phyloP scores from a whole-genome alignment of 352 stramenopile genomes.

The Phytophthora melonis region DNA sequence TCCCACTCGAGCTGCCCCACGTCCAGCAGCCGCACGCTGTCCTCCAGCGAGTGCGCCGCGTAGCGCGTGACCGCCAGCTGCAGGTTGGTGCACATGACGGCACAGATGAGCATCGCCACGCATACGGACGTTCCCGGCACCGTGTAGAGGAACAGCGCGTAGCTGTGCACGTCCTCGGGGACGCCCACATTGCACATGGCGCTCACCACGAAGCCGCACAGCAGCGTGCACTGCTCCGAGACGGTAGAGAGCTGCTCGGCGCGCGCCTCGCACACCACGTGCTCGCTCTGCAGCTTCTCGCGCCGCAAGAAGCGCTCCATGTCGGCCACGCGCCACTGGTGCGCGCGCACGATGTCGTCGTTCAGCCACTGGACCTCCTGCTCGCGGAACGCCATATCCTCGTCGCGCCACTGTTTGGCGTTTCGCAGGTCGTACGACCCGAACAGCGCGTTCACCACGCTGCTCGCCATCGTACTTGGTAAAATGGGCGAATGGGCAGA shows the following conservation, averaged over 20 bases:
- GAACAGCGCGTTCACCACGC: constrained; percentile 75
- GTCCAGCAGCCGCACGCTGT: constrained; percentile 58
- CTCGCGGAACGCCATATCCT: constrained; percentile 72
- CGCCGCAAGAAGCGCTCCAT: constrained; percentile 70
- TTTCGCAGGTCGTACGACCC: constrained; percentile 82
- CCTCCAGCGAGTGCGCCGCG: constrained; percentile 58
- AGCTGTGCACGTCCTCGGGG: constrained; percentile 35
- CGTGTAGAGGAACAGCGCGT: constrained; percentile 59
- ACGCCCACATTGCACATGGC: constrained; percentile 73
- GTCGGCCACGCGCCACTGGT: constrained; percentile 74
- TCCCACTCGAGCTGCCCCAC: constrained; percentile 55
- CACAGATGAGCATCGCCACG: constrained; percentile 63
- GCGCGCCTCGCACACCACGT: constrained; percentile 67
- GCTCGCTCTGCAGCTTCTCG: constrained; percentile 75
- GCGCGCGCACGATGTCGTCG: constrained; percentile 74
- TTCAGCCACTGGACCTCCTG: constrained; percentile 85
- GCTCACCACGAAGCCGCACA: constrained; percentile 76
- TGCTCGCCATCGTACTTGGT: constrained; percentile 45
- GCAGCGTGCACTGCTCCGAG: constrained; percentile 71
- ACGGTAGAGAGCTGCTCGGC: constrained; percentile 77
- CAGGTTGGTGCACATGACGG: constrained; percentile 76
- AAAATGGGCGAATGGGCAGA: no score
- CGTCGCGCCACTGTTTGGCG: constrained; percentile 80
- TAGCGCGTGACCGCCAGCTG: constrained; percentile 78
- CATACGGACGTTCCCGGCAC: constrained; percentile 61